Conservation (phyloP, 257 asterid genomes). For the Capsicum rhomboideum region DNA sequence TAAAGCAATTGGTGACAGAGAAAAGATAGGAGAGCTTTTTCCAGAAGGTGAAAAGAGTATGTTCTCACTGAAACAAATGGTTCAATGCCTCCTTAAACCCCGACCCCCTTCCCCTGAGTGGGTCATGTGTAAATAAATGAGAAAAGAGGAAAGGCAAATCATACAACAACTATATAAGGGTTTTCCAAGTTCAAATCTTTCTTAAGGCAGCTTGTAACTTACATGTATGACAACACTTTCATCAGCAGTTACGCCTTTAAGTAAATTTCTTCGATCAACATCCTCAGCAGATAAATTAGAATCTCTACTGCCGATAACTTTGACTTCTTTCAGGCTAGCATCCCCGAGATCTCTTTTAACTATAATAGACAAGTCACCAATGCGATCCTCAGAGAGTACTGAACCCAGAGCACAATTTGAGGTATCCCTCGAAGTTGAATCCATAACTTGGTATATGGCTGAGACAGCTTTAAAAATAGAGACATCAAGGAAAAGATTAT, state of each 20-base stretch:
- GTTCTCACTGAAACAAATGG: neutral
- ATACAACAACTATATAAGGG: neutral
- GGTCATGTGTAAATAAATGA: neutral
- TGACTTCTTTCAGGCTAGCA: conserved; percentile 53
- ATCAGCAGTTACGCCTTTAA: conserved; percentile 94
- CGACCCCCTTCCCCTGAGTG: neutral
- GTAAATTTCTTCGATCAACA: conserved; percentile 61
- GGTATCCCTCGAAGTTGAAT: conserved; percentile 27
- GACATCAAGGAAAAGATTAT: conserved; percentile 85
- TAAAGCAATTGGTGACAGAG: neutral
- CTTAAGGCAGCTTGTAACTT: conserved; percentile 18
- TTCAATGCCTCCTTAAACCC: neutral
- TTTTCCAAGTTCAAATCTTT: neutral
- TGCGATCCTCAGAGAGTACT: conserved; percentile 46
- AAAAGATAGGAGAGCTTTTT: neutral
- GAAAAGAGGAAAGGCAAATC: neutral
- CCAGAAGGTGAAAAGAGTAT: neutral
- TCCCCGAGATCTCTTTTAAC: conserved; percentile 59
- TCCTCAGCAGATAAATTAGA: conserved; percentile 36
- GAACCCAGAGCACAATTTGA: conserved; percentile 39
- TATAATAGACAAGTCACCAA: conserved; percentile 68
- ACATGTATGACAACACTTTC: conserved; percentile 88
- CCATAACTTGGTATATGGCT: conserved; percentile 59
- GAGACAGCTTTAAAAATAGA: conserved; percentile 79
- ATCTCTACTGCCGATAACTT: conserved; percentile 37